phyloP scores from a whole-genome alignment of 768 basidiomycete species.

The Tylopilus subfusipes region DNA sequence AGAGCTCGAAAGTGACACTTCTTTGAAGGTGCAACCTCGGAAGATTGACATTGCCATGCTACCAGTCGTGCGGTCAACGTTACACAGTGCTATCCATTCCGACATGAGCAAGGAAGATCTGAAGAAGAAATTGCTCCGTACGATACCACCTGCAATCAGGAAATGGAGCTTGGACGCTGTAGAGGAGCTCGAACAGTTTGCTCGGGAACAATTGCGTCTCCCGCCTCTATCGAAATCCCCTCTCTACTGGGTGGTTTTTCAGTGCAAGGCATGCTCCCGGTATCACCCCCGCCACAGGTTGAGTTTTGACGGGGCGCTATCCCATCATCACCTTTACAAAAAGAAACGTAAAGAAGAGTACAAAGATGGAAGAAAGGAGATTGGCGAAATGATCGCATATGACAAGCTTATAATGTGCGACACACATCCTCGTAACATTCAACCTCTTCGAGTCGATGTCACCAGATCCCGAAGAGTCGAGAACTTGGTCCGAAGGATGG shows the following conservation, averaged over 20 bases:
- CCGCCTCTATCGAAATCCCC: constrained; percentile 1
- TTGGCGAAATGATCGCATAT: background rate
- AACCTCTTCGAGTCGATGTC: constrained; percentile 8
- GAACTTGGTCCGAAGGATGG: constrained; percentile 7
- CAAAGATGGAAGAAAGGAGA: background rate
- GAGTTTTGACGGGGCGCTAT: constrained; percentile 4
- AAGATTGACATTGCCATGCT: constrained; percentile 4
- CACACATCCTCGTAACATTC: background rate
- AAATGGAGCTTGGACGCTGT: constrained; percentile 10
- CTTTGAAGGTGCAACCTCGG: background rate
- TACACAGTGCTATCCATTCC: background rate
- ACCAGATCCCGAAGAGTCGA: constrained; percentile 2
- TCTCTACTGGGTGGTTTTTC: constrained; percentile 10
- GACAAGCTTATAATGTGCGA: background rate
- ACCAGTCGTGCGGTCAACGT: background rate
- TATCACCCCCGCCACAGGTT: background rate
- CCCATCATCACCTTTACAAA: constrained; percentile 7
- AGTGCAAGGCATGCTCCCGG: constrained; percentile 4
- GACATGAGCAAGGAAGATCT: background rate
- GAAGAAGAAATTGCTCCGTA: background rate
- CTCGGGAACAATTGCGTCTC: constrained; percentile 1
- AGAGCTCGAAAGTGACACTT: background rate
- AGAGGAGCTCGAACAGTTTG: constrained; percentile 10
- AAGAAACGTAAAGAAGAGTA: no score
- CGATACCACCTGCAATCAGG: background rate